Base-by-base conservation (phyloP, 345 rosid genomes). In the Eucalyptus pumila region DNA sequence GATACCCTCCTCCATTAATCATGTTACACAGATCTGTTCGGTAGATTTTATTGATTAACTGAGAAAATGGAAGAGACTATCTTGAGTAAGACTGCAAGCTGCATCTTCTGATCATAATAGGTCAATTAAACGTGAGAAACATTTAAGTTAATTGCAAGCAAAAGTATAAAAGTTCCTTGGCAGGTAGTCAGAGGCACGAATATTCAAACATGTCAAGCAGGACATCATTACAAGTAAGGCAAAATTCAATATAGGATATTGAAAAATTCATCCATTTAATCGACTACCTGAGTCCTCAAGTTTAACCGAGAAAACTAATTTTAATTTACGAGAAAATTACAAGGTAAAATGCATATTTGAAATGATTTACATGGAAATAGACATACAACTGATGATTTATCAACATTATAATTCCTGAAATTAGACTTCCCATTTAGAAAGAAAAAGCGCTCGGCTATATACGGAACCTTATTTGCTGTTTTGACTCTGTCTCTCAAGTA, bases 101-200 rank as follows among this genome's bases (percentile, higher is more conserved):
- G 45, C 81, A 72, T 3, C 44, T 72, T 72, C 23, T 62, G 0
- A 2, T 21, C 81, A 34, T 2, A 5, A 69, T 5, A 69, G 5
- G 6, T 32, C 44, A 69, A 34, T 19, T 1, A 27, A 69, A 34
- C 24, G 24, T 34, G 80, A 69, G 21, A 4, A 19, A 9, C 80
- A 1, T 3, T 69, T 1, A 69, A 0, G 80, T 1, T 3, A 34
- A 34, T 69, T 69, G 42, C 13, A 0, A 69, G 44, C 24, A 5
- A 69, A 69, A 17, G 4, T 2, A 34, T 34, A 9, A 9, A 69
- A 4, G 13, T 32, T 4, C 11, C 5, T 32, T 69, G 42, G 80
- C 24, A 67, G 23, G 19, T 5, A 16, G 80, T 16, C 42, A 32
- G 80, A 16, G 80, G 80, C 44, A 69, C 80, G 44, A 9, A 69